Conservation (phyloP, 1,284 basidiomycete genomes). For the Ceratorhiza oryzae-sativae region DNA sequence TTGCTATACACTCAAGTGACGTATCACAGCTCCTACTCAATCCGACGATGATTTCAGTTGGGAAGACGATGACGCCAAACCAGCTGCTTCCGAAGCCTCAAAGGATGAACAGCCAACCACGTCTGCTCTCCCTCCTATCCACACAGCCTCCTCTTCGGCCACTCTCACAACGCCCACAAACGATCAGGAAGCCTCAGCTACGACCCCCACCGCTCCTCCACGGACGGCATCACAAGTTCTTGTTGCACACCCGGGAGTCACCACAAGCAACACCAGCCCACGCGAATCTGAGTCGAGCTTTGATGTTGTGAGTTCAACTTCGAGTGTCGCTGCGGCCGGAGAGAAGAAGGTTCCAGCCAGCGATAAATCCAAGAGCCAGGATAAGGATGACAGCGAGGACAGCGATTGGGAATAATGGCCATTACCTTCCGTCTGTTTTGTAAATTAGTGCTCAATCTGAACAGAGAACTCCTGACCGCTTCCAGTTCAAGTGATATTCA, state of each 20-base stretch:
- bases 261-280: constrained; percentile 41
- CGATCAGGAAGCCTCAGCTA: constrained; percentile 2
- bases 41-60: constrained; percentile 44
- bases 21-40: constrained; percentile 40
- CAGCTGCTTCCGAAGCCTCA: constrained; percentile 2
- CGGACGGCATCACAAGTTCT: constrained; percentile 29
- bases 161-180: constrained; percentile 30
- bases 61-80: constrained; percentile 44
- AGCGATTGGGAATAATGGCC: constrained; percentile 33
- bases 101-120: not conserved
- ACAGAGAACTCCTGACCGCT: too few relatives aligned
- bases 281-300: constrained; percentile 42
- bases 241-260: constrained; percentile 27
- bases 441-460: not conserved
- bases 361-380: constrained; percentile 15
- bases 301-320: constrained; percentile 39
- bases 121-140: constrained; percentile 28
- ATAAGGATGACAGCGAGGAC: constrained; percentile 37
- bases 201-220: constrained; percentile 26
- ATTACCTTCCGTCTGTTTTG: not conserved
- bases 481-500: too few relatives aligned
- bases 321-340: constrained; percentile 21
- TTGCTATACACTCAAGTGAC: not conserved
- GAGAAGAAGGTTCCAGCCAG: constrained; percentile 13
- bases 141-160: constrained; percentile 13